phyloP scores from a whole-genome alignment of 2,329 filamentous ascomycete genomes.

The Lecanoromycetidae sp. region DNA sequence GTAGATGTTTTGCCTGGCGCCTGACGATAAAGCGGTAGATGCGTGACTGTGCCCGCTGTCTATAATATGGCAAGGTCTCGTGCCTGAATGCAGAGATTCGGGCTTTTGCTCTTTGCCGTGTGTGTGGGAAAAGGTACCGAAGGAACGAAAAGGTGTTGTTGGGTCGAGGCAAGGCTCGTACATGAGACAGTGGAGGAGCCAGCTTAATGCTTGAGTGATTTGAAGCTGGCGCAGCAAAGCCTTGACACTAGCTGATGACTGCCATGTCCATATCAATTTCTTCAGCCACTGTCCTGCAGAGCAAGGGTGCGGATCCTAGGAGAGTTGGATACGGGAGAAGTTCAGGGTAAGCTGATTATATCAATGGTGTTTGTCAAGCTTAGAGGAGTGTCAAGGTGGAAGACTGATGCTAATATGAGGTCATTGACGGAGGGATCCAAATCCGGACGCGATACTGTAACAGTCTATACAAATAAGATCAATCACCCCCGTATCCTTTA shows the following conservation, averaged over 20 bases:
- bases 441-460: not conserved
- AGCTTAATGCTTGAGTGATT: slow-evolving; percentile 6
- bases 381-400: not conserved
- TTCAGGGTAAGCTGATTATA: too few species aligned
- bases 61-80: slow-evolving; percentile 60
- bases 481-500: too few species aligned
- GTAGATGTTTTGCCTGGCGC: slow-evolving; percentile 45
- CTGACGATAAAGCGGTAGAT: slow-evolving; percentile 64
- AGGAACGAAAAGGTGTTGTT: slow-evolving; percentile 27
- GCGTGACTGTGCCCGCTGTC: slow-evolving; percentile 58
- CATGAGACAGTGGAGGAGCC: slow-evolving; percentile 15
- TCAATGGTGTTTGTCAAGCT: too few species aligned
- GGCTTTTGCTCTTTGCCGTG: slow-evolving; percentile 51
- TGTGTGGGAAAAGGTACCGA: slow-evolving; percentile 56
- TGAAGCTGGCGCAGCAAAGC: not conserved
- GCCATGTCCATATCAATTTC: too few species aligned
- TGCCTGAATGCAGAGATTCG: slow-evolving; percentile 59
- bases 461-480: too few species aligned
- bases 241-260: too few species aligned
- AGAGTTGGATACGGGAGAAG: too few species aligned
- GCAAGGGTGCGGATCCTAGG: too few species aligned
- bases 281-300: too few species aligned
- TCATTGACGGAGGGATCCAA: not conserved
- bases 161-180: slow-evolving; percentile 11
- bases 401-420: not conserved